Evolutionary conservation across 352 stramenopile species (phyloP).

Genomic region (Globisporangium canariense): DNA sequence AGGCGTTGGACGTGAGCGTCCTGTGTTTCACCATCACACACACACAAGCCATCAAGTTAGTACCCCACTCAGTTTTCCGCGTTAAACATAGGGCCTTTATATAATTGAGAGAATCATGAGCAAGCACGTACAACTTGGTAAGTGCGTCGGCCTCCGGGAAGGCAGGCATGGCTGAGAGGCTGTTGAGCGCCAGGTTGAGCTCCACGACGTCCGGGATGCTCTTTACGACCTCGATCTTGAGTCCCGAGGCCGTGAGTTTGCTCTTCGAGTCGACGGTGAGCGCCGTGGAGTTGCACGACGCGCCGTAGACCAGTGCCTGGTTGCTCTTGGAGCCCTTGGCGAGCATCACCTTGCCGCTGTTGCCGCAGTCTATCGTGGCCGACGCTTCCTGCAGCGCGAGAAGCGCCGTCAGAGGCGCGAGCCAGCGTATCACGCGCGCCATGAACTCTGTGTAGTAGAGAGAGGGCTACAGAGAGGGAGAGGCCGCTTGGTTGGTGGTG

Average conservation of each 20-base stretch:
- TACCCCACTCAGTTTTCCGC: neutral
- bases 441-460: neutral
- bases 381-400: neutral
- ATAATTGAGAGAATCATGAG: neutral
- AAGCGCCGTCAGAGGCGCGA: constrained; percentile 5
- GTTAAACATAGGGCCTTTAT: neutral
- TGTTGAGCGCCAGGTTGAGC: constrained; percentile 57
- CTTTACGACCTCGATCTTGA: constrained; percentile 46
- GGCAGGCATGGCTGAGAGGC: constrained; percentile 33
- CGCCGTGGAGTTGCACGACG: constrained; percentile 28
- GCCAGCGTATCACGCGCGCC: constrained; percentile 11
- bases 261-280: constrained; percentile 31
- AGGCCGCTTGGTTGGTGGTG: neutral
- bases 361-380: constrained; percentile 22
- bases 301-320: constrained; percentile 33
- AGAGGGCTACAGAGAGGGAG: neutral
- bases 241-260: constrained; percentile 33
- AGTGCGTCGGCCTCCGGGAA: constrained; percentile 28
- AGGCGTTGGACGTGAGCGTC: constrained; percentile 45
- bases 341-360: constrained; percentile 37
- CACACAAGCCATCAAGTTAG: neutral
- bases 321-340: constrained; percentile 27
- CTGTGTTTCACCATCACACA: constrained; percentile 14
- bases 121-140: constrained; percentile 35
- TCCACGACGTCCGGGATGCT: constrained; percentile 44